Evolutionary conservation across 1,139 yeast species (phyloP), one percentile per base, ranked within the genome.

Genomic region (Zygoascus meyerae): DNA sequence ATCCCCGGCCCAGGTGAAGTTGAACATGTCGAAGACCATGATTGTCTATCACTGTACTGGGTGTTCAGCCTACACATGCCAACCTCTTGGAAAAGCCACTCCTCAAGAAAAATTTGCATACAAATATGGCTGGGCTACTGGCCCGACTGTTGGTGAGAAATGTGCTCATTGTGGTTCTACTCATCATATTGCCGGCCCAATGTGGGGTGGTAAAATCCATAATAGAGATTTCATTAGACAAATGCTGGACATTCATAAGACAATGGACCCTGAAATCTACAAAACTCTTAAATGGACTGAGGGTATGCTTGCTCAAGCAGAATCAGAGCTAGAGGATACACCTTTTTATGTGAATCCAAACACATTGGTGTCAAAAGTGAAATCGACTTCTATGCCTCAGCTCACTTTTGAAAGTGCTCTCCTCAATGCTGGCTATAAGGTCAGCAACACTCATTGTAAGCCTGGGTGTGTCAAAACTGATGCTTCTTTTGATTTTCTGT

Each of bases 261-360:
- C 69, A 16, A 65, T 71, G 9, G 81, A 77, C 48, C 71, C 72
- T 11, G 71, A 69, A 1, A 71, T 76, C 0, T 89, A 86, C 63
- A 84, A 84, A 44, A 94, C 99, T 0, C 71, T 77, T 17, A 84
- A 85, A 49, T 75, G 99, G 59, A 86, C 92, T 44, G 79, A 80
- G 62, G 97, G 98, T 5, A 92, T 92, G 97, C 71, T 89, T 40
- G 84, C 94, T 0, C 70, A 90, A 58, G 97, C 97, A 3, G 63
- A 67, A 39, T 75, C 75, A 49, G 98, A 92, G 65, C 62, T 90
- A 37, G 53, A 51, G 1, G 74, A 73, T 34, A 65, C 74, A 1
- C 95, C 94, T 18, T 87, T 90, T 61, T 92, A 86, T 66, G 82
- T 90, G 68, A 79, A 86, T 49, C 83, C 95, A 42, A 83, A 90